Percentiles rank a stretch among this genome's conserved stretches.
phyloP scores from a whole-genome alignment of 2,329 filamentous ascomycete genomes.

The Hypoxylon rubiginosum region DNA sequence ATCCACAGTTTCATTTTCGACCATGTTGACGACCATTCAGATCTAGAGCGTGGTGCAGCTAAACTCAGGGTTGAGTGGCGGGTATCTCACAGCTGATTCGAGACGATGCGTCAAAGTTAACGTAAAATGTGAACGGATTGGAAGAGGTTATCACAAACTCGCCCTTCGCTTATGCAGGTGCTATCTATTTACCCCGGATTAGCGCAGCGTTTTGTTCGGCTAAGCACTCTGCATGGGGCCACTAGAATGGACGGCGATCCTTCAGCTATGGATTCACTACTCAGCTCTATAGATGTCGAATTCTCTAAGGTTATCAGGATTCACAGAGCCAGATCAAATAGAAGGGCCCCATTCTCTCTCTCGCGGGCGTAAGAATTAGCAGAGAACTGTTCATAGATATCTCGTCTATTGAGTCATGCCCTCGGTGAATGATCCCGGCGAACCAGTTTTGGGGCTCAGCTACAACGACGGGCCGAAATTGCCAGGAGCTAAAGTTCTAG shows the following conservation, averaged over 20 bases:
- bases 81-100: background rate
- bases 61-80: too few species aligned
- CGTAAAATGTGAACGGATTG: background rate
- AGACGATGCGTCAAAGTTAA: background rate
- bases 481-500: conserved; percentile 18
- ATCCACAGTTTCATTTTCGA: too few species aligned
- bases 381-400: background rate
- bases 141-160: conserved; percentile 18
- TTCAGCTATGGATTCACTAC: conserved; percentile 1
- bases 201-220: conserved; percentile 11
- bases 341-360: conserved; percentile 1
- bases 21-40: too few species aligned
- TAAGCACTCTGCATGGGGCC: conserved; percentile 20
- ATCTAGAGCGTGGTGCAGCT: too few species aligned
- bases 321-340: conserved; percentile 1
- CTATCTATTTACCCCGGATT: conserved; percentile 34
- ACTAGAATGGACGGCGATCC: background rate
- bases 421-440: conserved; percentile 6
- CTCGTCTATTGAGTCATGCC: conserved; percentile 4
- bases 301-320: background rate
- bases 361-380: background rate
- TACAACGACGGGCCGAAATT: conserved; percentile 27
- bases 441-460: conserved; percentile 6
- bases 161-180: conserved; percentile 37
- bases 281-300: conserved; percentile 9